Conservation (phyloP, 257 asterid species). For the Jacaranda mimosifolia region DNA sequence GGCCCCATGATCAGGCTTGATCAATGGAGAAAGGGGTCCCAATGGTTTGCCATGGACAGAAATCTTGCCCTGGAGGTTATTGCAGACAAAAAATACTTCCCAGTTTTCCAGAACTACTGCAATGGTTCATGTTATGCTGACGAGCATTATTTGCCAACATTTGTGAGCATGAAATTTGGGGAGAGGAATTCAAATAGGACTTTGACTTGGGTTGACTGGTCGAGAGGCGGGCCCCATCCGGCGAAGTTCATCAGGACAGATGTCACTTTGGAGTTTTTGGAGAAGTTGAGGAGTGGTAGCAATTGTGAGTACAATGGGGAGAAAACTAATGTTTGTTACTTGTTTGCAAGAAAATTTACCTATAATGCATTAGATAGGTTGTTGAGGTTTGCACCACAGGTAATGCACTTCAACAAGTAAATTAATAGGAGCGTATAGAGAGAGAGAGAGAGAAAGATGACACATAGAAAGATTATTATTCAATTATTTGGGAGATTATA, state of each 20-base stretch:
- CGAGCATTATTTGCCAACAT: constrained; percentile 87
- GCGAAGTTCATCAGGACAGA: constrained; percentile 52
- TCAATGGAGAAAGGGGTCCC: constrained; percentile 91
- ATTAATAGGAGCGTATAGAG: not conserved
- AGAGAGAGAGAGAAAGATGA: not conserved
- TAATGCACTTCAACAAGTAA: constrained; percentile 70
- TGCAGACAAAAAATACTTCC: constrained; percentile 58
- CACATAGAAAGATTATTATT: not conserved
- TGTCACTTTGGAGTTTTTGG: constrained; percentile 55
- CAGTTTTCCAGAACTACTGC: constrained; percentile 59
- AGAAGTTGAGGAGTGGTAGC: constrained; percentile 56
- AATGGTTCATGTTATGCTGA: constrained; percentile 69
- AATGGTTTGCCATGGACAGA: constrained; percentile 85
- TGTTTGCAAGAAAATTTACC: constrained; percentile 89
- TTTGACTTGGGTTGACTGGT: constrained; percentile 90
- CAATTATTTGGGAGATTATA: constrained; percentile 8
- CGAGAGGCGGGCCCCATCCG: constrained; percentile 90
- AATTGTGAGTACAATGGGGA: constrained; percentile 76
- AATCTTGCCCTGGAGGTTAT: constrained; percentile 69
- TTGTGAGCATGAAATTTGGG: constrained; percentile 57
- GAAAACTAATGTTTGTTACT: constrained; percentile 55
- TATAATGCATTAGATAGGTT: constrained; percentile 65
- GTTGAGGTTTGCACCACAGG: constrained; percentile 69
- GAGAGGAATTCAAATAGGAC: constrained; percentile 58
- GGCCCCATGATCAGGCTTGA: constrained; percentile 53